Base-by-base conservation (phyloP, 73 alveolate species). In the Urostyla sp. region DNA sequence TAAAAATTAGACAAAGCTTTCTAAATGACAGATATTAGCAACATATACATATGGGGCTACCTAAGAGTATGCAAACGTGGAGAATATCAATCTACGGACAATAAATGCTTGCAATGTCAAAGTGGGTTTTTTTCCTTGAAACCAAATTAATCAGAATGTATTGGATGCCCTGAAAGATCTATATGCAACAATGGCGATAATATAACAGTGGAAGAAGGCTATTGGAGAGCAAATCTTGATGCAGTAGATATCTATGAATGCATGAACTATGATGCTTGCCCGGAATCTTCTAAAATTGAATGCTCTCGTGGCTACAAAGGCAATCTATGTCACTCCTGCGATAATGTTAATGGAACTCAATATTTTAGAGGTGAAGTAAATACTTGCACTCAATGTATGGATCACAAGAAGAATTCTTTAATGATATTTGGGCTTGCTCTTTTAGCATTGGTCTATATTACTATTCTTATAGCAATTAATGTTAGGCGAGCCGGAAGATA, bases 261-360 rank as follows among this genome's bases (percentile, higher is more conserved):
- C 59, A 59, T 56, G 11, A 75, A 66, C 44, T 36, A 63, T 11
- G 49, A 21, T 1, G 85, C 89, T 4, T 89, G 95, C 31, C 15
- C 44, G 23, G 87, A 85, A 0, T 73, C 75, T 13, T 37, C 28
- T 37, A 26, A 57, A 11, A 4, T 76, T 3, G 27, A 49, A 1
- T 89, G 96, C 57, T 34, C 55, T 16, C 67, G 36, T 13, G 93
- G 91, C 3, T 89, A 89, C 67, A 67, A 67, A 13, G 91, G 91
- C 0, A 85, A 82, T 37, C 30, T 85, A 52, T 89, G 96, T 58
- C 52, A 79, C 40, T 55, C 83, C 15, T 89, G 96, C 40, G 46
- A 73, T 0, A 57, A 27, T 0, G 26, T 18, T 27, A 77, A 72
- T 7, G 78, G 31, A 16, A 36, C 18, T 0, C 57, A 79, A 53